Percentiles rank a stretch among this genome's conserved stretches.
Conservation (phyloP, 1,139 yeast genomes). For the Geotrichum carabidarum region DNA sequence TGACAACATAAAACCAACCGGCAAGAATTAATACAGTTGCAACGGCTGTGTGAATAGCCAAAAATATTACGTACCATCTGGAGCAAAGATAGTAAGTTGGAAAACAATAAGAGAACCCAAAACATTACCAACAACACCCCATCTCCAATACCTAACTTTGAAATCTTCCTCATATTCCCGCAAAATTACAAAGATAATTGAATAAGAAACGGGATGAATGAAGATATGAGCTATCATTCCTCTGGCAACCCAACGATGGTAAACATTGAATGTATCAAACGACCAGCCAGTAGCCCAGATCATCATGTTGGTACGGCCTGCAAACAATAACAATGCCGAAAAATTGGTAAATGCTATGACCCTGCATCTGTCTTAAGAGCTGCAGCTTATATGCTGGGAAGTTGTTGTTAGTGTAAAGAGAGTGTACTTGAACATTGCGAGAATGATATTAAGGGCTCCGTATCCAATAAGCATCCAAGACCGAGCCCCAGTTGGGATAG, state of each 20-base stretch:
- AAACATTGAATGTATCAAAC: constrained; percentile 52
- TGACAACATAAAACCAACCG: constrained; percentile 42
- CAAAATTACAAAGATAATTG: constrained; percentile 32
- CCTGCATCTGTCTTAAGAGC: constrained; percentile 47
- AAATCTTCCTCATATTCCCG: constrained; percentile 31
- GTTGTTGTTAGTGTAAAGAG: constrained; percentile 19
- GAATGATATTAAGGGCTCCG: constrained; percentile 30
- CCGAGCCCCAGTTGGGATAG: constrained; percentile 34
- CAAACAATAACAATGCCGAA: constrained; percentile 52
- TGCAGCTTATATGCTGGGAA: constrained; percentile 19
- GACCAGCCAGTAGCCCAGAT: constrained; percentile 57
- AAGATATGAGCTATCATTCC: constrained; percentile 47
- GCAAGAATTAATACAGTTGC: constrained; percentile 42
- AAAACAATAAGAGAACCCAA: constrained; percentile 29
- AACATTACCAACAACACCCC: constrained; percentile 40
- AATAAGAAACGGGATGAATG: constrained; percentile 34
- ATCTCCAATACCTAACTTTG: constrained; percentile 37
- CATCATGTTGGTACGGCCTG: constrained; percentile 58
- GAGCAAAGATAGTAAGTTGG: constrained; percentile 37
- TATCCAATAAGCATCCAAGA: constrained; percentile 30
- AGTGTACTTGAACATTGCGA: constrained; percentile 22
- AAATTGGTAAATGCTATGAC: constrained; percentile 48
- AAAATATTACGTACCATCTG: constrained; percentile 43
- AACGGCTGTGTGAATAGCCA: constrained; percentile 41
- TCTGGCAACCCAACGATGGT: constrained; percentile 60